Evolutionary conservation across 495 filamentous ascomycete genomes (phyloP), one percentile per base, ranked within the genome.

Genomic region (Hamigera avellanea): DNA sequence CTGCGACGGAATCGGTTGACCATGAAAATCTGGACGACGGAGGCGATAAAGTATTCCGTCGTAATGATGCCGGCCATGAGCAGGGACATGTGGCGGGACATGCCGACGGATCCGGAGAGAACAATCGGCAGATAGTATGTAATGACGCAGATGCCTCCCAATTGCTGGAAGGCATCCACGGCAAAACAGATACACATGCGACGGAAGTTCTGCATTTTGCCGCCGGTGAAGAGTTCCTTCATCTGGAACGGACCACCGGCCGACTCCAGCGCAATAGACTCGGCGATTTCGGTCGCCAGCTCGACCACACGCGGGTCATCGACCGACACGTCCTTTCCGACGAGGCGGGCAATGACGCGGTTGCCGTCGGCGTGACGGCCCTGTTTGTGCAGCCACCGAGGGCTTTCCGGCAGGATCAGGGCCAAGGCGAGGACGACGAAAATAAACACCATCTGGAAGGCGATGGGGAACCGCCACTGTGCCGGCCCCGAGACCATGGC

Each of bases 401-500:
- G 62, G 28, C 70, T 71, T 48, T 78, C 83, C 4, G 80, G 83
- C 1, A 86, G 64, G 40, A 71, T 71, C 10, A 61, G 50, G 59
- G 82, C 78, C 23, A 72, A 66, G 21, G 70, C 39, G 26, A 70
- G 64, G 42, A 76, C 52, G 28, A 66, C 54, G 41, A 76, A 42
- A 18, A 73, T 70, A 49, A 78, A 76, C 40, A 78, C 48, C 39
- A 70, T 68, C 40, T 78, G 73, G 40, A 76, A 70, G 10, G 67
- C 70, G 10, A 78, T 59, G 0, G 73, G 73, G 34, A 78, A 66
- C 18, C 74, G 58, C 74, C 72, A 76, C 13, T 65, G 59, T 12
- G 66, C 49, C 12, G 12, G 10, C 12, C 28, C 28, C 1, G 62
- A 52, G 1, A 67, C 67, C 4, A 56, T 49, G 14, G 64, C 57